Conservation (phyloP, 2,329 filamentous ascomycete species). For the Penicillium decumbens region DNA sequence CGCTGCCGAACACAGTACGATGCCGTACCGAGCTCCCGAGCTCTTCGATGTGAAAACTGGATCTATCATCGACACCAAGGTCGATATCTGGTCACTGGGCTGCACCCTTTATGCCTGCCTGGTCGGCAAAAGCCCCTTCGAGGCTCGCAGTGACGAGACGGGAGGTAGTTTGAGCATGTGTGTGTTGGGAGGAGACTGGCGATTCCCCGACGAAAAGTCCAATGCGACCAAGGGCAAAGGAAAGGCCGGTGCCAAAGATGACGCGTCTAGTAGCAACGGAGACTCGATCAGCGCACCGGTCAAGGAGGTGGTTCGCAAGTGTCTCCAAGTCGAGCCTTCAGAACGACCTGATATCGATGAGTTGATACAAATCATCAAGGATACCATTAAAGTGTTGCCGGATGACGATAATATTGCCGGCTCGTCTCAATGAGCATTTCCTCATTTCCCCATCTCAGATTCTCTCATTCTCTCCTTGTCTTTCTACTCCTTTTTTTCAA, state of each 20-base stretch:
- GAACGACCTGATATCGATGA: slow-evolving; percentile 85
- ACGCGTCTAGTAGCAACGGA: slow-evolving; percentile 37
- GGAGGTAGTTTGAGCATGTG: slow-evolving; percentile 90
- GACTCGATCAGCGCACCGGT: slow-evolving; percentile 71
- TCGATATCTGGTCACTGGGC: slow-evolving; percentile 95
- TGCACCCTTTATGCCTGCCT: slow-evolving; percentile 97
- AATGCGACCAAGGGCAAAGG: slow-evolving; percentile 57
- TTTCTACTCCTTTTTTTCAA: background rate
- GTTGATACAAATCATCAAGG: slow-evolving; percentile 72
- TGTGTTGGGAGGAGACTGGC: slow-evolving; percentile 89
- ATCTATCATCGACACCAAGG: slow-evolving; percentile 86
- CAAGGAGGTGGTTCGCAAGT: slow-evolving; percentile 80
- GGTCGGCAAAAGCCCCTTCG: slow-evolving; percentile 94
- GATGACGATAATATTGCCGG: slow-evolving; percentile 51
- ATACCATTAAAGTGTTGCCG: slow-evolving; percentile 63
- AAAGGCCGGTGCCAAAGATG: slow-evolving; percentile 35
- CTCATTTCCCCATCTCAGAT: background rate
- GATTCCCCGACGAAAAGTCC: slow-evolving; percentile 80
- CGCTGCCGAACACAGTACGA: slow-evolving; percentile 93
- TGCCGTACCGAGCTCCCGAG: slow-evolving; percentile 97
- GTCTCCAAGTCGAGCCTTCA: slow-evolving; percentile 77
- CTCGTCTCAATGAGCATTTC: slow-evolving; percentile 18
- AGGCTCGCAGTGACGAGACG: slow-evolving; percentile 92
- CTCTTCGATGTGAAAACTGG: slow-evolving; percentile 97
- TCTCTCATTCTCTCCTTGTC: slow-evolving; percentile 1